Conservation (phyloP, 768 basidiomycete genomes). For the Mycena alexandri region DNA sequence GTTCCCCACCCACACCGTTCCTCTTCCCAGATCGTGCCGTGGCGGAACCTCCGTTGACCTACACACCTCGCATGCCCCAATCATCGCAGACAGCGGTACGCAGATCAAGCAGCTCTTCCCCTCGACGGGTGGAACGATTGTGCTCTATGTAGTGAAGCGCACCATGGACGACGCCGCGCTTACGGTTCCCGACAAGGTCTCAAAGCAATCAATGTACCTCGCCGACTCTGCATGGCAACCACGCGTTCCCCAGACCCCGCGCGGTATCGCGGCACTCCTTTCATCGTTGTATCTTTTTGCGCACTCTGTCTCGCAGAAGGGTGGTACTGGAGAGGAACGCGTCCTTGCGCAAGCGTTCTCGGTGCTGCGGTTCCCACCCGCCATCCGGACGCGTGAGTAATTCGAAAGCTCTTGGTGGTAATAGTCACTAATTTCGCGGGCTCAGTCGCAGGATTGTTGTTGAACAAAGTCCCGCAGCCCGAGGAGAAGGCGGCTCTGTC, state of each 20-base stretch:
- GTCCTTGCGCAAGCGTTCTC: constrained; percentile 41
- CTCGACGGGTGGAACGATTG: background rate
- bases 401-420: background rate
- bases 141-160: constrained; percentile 42
- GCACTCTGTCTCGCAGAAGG: constrained; percentile 39
- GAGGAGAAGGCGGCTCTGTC: constrained; percentile 44
- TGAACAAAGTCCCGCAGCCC: constrained; percentile 38
- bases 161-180: background rate
- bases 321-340: constrained; percentile 30
- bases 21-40: background rate
- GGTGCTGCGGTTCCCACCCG: constrained; percentile 44
- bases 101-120: constrained; percentile 37
- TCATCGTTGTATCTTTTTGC: constrained; percentile 45
- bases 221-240: constrained; percentile 42
- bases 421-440: background rate
- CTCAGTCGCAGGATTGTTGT: constrained; percentile 42
- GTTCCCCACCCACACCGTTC: constrained; percentile 17
- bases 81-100: constrained; percentile 43
- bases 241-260: constrained; percentile 39
- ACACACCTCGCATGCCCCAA: constrained; percentile 41
- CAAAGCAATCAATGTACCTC: constrained; percentile 40
- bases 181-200: constrained; percentile 16
- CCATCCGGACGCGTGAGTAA: constrained; percentile 43
- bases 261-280: constrained; percentile 47
- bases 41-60: constrained; percentile 36